Evolutionary conservation across 129 eudicot species (phyloP).

Genomic region (Tanacetum coccineum): DNA sequence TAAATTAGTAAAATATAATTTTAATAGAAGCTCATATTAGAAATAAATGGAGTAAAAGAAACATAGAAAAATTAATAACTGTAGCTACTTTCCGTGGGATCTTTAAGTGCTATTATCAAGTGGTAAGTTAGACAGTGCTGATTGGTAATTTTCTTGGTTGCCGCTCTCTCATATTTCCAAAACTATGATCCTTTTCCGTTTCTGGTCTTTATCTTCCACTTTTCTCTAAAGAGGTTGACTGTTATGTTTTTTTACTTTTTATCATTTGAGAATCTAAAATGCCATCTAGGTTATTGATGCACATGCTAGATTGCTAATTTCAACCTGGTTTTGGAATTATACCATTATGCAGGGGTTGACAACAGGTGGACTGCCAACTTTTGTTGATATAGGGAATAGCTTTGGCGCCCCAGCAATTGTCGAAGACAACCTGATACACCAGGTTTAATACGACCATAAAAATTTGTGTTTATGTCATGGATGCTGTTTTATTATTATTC

Average conservation of each 20-base stretch:
- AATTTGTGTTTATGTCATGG: background rate
- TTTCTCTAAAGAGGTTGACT: background rate
- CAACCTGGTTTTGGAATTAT: background rate
- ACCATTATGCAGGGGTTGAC: slow-evolving; percentile 77
- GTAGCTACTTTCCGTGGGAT: too few species aligned
- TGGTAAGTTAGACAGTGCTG: too few species aligned
- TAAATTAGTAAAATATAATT: background rate
- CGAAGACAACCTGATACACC: slow-evolving; percentile 89
- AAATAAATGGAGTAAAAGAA: slow-evolving; percentile 7
- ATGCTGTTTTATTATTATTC: background rate
- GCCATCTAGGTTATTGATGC: background rate
- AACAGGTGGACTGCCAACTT: slow-evolving; percentile 99
- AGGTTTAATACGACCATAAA: slow-evolving; percentile 39
- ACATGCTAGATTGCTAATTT: background rate
- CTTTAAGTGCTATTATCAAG: too few species aligned
- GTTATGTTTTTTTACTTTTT: background rate
- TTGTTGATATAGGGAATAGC: slow-evolving; percentile 93
- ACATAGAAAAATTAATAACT: too few species aligned
- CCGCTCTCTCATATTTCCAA: too few species aligned
- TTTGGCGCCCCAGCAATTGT: slow-evolving; percentile 97
- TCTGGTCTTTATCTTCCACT: too few species aligned
- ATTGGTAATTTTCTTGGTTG: too few species aligned
- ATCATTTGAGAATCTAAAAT: too few species aligned
- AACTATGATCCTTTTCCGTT: too few species aligned
- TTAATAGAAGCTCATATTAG: background rate